phyloP scores from a whole-genome alignment of 306 rosid genomes.

The Gynostemma pentaphyllum region DNA sequence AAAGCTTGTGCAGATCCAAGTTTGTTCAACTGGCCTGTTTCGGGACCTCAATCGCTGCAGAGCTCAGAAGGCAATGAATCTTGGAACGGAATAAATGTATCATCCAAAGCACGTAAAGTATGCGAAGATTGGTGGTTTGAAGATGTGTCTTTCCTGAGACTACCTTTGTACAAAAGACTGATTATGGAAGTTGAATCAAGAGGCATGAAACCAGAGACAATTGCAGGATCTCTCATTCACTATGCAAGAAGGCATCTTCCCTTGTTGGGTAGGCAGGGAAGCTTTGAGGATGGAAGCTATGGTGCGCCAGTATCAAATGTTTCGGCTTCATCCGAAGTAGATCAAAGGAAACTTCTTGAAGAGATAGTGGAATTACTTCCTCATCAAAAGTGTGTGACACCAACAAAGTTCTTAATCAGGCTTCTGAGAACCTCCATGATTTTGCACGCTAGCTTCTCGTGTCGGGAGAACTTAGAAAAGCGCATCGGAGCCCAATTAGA shows the following conservation, averaged over 20 bases:
- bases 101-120: slow-evolving; percentile 22
- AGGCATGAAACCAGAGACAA: slow-evolving; percentile 47
- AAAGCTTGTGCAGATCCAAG: slow-evolving; percentile 63
- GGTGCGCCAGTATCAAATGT: slow-evolving; percentile 22
- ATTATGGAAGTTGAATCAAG: slow-evolving; percentile 44
- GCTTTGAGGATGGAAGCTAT: slow-evolving; percentile 28
- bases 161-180: slow-evolving; percentile 48
- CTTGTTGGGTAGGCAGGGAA: slow-evolving; percentile 44
- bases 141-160: slow-evolving; percentile 45
- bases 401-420: slow-evolving; percentile 56
- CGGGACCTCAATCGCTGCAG: slow-evolving; percentile 20
- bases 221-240: slow-evolving; percentile 56
- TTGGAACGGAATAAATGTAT: slow-evolving; percentile 62
- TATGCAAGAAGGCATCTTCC: slow-evolving; percentile 61
- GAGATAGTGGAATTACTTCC: slow-evolving; percentile 64
- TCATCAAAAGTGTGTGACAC: slow-evolving; percentile 37
- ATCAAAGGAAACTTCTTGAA: slow-evolving; percentile 64
- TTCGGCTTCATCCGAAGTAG: slow-evolving; percentile 35
- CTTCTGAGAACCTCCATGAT: slow-evolving; percentile 59
- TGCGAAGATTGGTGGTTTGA: slow-evolving; percentile 91
- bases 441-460: slow-evolving; percentile 42
- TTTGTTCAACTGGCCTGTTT: slow-evolving; percentile 44
- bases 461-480: slow-evolving; percentile 52
- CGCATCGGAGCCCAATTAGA: slow-evolving; percentile 62
- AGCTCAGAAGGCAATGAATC: slow-evolving; percentile 33